A percentile compares a stretch with the other conserved stretches of the same genome.
These are phyloP conservation scores for Hanseniaspora occidentalis DNA, from an alignment of 805 yeast genomes.

Conservation along the genomic window DNA sequence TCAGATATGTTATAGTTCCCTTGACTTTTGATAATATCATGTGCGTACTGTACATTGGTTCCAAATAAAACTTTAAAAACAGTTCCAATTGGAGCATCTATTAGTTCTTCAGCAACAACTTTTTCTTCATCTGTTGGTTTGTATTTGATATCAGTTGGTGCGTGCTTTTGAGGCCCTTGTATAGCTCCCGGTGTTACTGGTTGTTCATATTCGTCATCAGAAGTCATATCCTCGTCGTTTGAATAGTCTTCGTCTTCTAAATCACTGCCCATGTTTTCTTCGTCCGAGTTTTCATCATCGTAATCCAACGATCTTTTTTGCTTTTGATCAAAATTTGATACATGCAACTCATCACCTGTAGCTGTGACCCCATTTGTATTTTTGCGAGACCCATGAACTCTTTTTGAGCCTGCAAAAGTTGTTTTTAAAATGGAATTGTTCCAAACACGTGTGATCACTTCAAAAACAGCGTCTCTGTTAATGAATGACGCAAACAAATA, in stretches of 20 bases:
- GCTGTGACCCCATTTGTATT: not conserved
- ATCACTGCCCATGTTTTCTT: conserved; percentile 14
- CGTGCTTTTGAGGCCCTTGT: conserved; percentile 33
- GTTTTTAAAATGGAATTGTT: conserved; percentile 25
- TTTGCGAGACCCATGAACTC: not conserved
- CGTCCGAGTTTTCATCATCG: conserved; percentile 8
- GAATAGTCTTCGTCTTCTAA: conserved; percentile 11
- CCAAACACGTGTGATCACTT: conserved; percentile 51
- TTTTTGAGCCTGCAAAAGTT: not conserved
- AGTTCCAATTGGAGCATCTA: conserved; percentile 55
- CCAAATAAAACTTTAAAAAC: conserved; percentile 53
- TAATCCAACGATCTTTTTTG: conserved; percentile 4
- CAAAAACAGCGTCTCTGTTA: conserved; percentile 41
- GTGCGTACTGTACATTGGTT: conserved; percentile 34
- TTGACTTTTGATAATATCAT: conserved; percentile 39
- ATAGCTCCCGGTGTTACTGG: conserved; percentile 2
- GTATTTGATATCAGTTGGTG: conserved; percentile 34
- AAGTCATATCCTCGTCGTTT: conserved; percentile 11
- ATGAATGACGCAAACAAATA: conserved; percentile 55
- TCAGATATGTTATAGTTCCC: conserved; percentile 50
- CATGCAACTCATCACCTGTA: conserved; percentile 1
- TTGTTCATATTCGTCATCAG: conserved; percentile 27
- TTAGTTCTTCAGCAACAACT: conserved; percentile 38
- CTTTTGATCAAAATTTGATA: not conserved
- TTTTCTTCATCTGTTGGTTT: conserved; percentile 37